A percentile compares a stretch with the other conserved stretches of the same genome.
Conservation (phyloP, 352 stramenopile genomes). For the Globisporangium irregulare region DNA sequence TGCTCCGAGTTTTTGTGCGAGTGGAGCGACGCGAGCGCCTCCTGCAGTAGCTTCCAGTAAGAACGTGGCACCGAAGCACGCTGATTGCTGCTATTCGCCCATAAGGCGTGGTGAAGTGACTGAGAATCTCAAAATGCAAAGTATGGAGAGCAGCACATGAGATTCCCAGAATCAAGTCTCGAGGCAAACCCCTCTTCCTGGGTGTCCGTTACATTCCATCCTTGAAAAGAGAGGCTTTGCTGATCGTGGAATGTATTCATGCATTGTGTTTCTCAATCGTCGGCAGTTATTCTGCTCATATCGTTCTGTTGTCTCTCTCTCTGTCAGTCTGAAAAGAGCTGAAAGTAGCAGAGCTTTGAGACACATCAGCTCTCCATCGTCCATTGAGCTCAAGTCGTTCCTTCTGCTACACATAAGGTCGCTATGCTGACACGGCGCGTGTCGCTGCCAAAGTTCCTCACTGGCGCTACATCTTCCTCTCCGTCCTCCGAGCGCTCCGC, state of each 20-base stretch:
- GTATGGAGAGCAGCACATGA: not conserved
- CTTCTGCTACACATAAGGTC: not conserved
- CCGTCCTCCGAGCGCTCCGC: not conserved
- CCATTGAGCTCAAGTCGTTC: too few relatives aligned
- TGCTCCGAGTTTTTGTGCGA: not conserved
- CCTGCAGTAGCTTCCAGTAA: not conserved
- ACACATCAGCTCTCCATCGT: not conserved
- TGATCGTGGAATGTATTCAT: not conserved
- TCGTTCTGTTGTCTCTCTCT: not conserved
- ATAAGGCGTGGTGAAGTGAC: too few relatives aligned
- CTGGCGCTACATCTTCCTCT: not conserved
- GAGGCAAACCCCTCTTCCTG: not conserved
- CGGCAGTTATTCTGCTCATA: not conserved
- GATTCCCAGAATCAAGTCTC: not conserved
- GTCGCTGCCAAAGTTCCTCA: constrained; percentile 24
- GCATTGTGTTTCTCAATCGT: not conserved
- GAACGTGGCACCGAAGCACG: not conserved
- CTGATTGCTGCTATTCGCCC: too few relatives aligned
- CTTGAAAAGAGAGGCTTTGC: too few relatives aligned
- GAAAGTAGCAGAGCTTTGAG: not conserved
- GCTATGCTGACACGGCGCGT: constrained; percentile 17
- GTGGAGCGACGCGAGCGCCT: not conserved
- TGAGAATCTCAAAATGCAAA: not conserved
- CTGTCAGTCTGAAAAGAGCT: not conserved
- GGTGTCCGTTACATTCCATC: not conserved